Evolutionary conservation across 441 rosid genomes (phyloP), one percentile per base, ranked within the genome.

Genomic region (Bruguiera hainesii): DNA sequence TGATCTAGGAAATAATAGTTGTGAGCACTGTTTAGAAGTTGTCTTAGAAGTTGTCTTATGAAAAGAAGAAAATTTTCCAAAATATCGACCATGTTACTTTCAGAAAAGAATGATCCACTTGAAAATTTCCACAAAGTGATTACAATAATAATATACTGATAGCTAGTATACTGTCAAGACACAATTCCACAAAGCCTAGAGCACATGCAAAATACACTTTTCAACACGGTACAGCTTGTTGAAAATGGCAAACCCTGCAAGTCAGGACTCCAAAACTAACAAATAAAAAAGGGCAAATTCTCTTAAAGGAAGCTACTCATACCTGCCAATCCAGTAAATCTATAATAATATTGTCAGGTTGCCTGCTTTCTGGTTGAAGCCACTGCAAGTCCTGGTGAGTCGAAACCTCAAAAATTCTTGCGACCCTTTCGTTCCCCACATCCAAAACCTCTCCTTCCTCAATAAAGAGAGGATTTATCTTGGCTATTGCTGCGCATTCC

Each of bases 281-380:
- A 35, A 35, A 35, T 1, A 39, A 1, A 19, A 33, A 29, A 16
- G 1, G 49, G 39, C 7, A 63, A 67, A 33, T 31, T 60, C 20
- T 61, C 31, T 25, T 26, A 18, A 33, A 51, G 9, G 13, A 50
- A 23, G 8, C 39, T n/a, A 61, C 62, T 20, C 67, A 51, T 68
- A 90, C 98, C 96, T 89, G 94, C 97, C 97, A 89, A 73, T 87
- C 90, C 69, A 74, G 72, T 63, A 93, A 65, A 75, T 90, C 79
- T 69, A 89, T 74, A 63, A 87, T 85, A 70, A 90, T 28, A 78
- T 82, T 78, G 29, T 76, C 84, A 6, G 76, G 77, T 63, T 56
- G 69, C 29, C 66, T 84, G 57, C 78, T 71, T 31, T 82, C 88
- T 8, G 85, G 82, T 69, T 78, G 83, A 59, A 93, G 79, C 77